A percentile compares a stretch with the other conserved stretches of the same genome.
Evolutionary conservation across 2,329 filamentous ascomycete genomes (phyloP).

Genomic region (Sclerotinia spermophila): DNA sequence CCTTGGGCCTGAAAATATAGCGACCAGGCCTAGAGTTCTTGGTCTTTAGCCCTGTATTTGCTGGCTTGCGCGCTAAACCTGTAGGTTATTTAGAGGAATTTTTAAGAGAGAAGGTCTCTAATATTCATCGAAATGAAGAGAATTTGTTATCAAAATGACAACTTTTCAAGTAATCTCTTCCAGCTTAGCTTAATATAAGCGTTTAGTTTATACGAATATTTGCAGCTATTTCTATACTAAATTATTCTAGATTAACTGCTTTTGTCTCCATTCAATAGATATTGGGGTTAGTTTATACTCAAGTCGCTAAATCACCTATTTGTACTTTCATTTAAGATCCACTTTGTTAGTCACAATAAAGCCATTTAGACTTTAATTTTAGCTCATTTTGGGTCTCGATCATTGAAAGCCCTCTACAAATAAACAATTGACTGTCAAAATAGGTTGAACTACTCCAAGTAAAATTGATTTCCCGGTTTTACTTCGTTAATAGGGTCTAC

Average conservation of each 20-base stretch:
- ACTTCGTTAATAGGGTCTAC: not conserved
- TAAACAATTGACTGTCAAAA: too few species aligned
- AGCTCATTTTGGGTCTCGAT: too few species aligned
- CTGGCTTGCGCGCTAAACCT: not conserved
- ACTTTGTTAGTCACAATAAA: too few species aligned
- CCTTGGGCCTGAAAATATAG: accelerated
- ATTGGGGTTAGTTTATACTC: accelerated
- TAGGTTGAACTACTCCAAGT: too few species aligned
- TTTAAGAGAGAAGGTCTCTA: not conserved
- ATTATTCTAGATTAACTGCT: too few species aligned
- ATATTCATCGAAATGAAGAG: not conserved
- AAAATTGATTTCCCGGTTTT: not conserved
- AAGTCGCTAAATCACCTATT: too few species aligned
- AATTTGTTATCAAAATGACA: not conserved
- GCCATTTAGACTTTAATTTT: too few species aligned
- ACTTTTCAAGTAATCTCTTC: accelerated
- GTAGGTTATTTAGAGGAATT: not conserved
- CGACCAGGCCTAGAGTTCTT: accelerated
- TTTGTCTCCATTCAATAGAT: not conserved
- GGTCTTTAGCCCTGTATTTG: accelerated
- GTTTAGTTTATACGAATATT: too few species aligned
- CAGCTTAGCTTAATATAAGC: too few species aligned
- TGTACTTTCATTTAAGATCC: not conserved
- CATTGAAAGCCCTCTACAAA: too few species aligned
- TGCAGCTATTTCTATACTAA: too few species aligned